Evolutionary conservation across 2,329 filamentous ascomycete species (phyloP), one percentile per base, ranked within the genome.

Genomic region (Penicillium sp.): DNA sequence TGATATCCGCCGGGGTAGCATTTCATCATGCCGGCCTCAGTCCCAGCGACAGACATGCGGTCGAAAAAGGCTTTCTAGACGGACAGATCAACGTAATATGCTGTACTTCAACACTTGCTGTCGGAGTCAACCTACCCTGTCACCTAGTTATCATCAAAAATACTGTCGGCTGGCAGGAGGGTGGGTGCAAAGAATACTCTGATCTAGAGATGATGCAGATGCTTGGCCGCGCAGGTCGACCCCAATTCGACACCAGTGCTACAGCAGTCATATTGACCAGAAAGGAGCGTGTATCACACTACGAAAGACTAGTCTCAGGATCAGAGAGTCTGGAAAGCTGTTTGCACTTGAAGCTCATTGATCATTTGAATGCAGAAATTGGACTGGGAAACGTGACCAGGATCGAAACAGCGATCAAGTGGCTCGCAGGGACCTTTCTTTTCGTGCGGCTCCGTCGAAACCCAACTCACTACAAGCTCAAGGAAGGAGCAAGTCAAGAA

Each of bases 201-300:
- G 87, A 93, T 58, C 71, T 94, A 4, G 87, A 94, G 51, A 77
- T 91, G 46, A 91, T 91, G 83, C 87, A 94, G 55, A 94, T 94
- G 87, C 77, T 94, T 33, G 87, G 87, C 5, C 80, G 87, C 48
- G 87, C 87, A 35, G 87, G 88, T 1, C 75, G 87, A 14, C 87
- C 88, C 4, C 88, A 94, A 56, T 94, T 90, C 47, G 88, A 91
- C 53, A 75, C 80, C 34, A 86, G 71, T 42, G 87, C 86, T 3
- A 76, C 81, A 26, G 88, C 86, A 8, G 81, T 93, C 11, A 90
- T 94, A 39, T 79, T 94, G 70, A 93, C 87, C 0, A 77, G 79
- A 16, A 70, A 74, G n/a, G 70, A 80, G 4, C 84, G 82, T 34
- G 77, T 79, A 4, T 56, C 72, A 2, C 75, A 78, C 34, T 94